These are phyloP conservation scores for Fusarium devonianum DNA, from an alignment of 2,329 filamentous ascomycete genomes.

Conservation along the genomic window DNA sequence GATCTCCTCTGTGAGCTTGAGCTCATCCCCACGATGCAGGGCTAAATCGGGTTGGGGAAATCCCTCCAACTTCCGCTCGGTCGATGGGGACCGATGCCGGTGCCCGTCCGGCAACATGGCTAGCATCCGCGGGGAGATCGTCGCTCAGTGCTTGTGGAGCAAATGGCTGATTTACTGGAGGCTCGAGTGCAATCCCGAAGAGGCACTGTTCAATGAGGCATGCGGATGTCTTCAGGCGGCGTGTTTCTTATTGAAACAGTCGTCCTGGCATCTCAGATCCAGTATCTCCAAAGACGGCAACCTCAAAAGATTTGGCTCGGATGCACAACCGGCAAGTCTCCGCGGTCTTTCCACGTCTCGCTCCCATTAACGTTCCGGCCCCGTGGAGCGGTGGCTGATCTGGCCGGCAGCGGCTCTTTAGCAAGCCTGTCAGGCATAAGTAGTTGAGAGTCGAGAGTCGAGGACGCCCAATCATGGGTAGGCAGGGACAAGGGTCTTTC, in stretches of 20 bases:
- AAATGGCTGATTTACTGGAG: background rate
- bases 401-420: slow-evolving; percentile 16
- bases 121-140: slow-evolving; percentile 6
- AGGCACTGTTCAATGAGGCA: background rate
- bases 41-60: slow-evolving; percentile 11
- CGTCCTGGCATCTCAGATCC: background rate
- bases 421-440: slow-evolving; percentile 33
- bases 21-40: background rate
- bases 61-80: slow-evolving; percentile 29
- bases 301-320: slow-evolving; percentile 2
- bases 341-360: slow-evolving; percentile 7
- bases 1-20: too few relatives aligned
- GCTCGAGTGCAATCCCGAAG: background rate
- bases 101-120: slow-evolving; percentile 8
- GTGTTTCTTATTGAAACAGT: background rate
- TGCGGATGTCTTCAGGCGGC: background rate
- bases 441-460: slow-evolving; percentile 12
- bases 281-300: background rate
- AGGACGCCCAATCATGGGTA: background rate
- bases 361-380: slow-evolving; percentile 4
- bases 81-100: slow-evolving; percentile 33
- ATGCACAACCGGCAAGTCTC: slow-evolving; percentile 33
- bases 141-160: background rate
- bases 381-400: slow-evolving; percentile 14
- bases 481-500: slow-evolving; percentile 28